A percentile compares a stretch with the other conserved stretches of the same genome.
phyloP scores from a whole-genome alignment of 306 rosid species.

The Castanospermum australe region DNA sequence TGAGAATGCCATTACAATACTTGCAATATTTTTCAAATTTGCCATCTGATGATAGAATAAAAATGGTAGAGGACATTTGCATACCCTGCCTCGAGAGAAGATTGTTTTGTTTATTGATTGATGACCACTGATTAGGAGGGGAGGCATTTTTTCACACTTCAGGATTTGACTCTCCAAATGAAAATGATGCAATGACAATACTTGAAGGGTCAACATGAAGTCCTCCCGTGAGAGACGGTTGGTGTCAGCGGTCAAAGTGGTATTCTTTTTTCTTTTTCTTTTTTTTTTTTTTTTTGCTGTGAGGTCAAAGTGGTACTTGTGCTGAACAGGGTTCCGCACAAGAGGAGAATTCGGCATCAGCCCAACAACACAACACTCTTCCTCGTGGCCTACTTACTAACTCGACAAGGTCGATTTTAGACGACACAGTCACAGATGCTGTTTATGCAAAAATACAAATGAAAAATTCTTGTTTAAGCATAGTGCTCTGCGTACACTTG shows the following conservation, averaged over 20 bases:
- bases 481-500: not conserved
- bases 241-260: slow-evolving; percentile 24
- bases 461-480: not conserved
- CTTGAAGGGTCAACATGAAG: slow-evolving; percentile 24
- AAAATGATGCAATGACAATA: too few relatives aligned
- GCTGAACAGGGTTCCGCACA: not conserved
- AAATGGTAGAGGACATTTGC: not conserved
- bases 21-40: not conserved
- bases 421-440: slow-evolving; percentile 5
- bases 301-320: not conserved
- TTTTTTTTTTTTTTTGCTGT: too few relatives aligned
- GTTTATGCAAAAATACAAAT: not conserved
- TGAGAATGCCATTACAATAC: not conserved
- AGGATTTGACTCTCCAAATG: not conserved
- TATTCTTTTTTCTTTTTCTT: too few relatives aligned
- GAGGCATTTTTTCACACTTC: slow-evolving; percentile 2
- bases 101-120: not conserved
- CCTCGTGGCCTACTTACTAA: not conserved
- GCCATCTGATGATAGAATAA: not conserved
- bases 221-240: not conserved
- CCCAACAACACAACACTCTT: not conserved
- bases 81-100: not conserved
- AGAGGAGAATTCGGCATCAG: slow-evolving; percentile 1
- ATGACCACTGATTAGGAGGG: not conserved
- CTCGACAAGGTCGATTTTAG: not conserved